A percentile compares a stretch with the other conserved stretches of the same genome.
Conservation (phyloP, 1,284 basidiomycete species). For the Clitocybe nebularis region DNA sequence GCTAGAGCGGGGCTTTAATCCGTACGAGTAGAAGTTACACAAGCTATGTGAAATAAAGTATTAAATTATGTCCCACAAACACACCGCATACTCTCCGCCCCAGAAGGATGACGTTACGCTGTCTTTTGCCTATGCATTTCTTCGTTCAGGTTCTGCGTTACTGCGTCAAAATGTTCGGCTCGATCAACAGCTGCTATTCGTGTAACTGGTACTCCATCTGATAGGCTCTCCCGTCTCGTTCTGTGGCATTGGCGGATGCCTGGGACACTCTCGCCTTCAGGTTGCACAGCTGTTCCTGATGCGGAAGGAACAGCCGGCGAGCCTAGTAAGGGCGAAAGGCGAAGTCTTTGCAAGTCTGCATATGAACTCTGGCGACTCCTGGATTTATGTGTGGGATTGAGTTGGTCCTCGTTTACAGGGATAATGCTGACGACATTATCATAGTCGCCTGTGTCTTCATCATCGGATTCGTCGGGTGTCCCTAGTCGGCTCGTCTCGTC, state of each 20-base stretch:
- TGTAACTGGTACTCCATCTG: slow-evolving; percentile 58
- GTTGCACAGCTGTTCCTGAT: slow-evolving; percentile 1
- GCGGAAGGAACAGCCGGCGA: slow-evolving; percentile 1
- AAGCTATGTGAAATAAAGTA: slow-evolving; percentile 1
- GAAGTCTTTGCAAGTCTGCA: slow-evolving; percentile 72
- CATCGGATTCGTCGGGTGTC: slow-evolving; percentile 70
- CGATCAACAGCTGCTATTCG: slow-evolving; percentile 57
- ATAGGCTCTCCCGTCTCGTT: slow-evolving; percentile 56
- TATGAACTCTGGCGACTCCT: slow-evolving; percentile 72
- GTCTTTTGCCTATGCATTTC: slow-evolving; percentile 46
- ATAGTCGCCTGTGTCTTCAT: slow-evolving; percentile 78
- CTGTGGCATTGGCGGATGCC: slow-evolving; percentile 44
- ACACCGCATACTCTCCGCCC: background rate
- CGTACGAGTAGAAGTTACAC: slow-evolving; percentile 41
- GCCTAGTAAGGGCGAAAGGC: slow-evolving; percentile 34
- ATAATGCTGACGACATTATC: slow-evolving; percentile 71
- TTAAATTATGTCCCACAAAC: background rate
- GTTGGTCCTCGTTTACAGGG: slow-evolving; percentile 41
- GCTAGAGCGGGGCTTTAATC: slow-evolving; percentile 30
- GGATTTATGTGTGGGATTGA: slow-evolving; percentile 34
- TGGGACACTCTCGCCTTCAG: slow-evolving; percentile 33
- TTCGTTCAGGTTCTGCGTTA: slow-evolving; percentile 62
- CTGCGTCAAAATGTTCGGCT: slow-evolving; percentile 46
- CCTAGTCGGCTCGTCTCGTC: slow-evolving; percentile 60
- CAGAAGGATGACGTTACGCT: slow-evolving; percentile 6